Base-by-base conservation (phyloP, 2,329 filamentous ascomycete genomes). In the Lecanosticta acicola region DNA sequence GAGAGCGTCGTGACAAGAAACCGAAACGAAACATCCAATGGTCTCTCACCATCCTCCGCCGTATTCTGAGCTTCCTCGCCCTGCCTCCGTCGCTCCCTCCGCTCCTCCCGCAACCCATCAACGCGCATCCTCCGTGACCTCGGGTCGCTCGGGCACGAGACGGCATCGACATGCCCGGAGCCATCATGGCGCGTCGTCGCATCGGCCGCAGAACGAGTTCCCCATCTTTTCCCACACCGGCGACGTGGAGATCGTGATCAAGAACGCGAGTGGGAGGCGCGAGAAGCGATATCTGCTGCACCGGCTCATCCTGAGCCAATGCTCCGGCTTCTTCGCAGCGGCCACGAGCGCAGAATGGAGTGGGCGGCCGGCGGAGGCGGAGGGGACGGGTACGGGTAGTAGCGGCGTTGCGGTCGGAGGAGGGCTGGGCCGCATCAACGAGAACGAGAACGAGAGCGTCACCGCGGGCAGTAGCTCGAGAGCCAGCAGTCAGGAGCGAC, bases 241-340 rank as follows among this genome's bases (percentile, higher is more conserved):
- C 62, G 90, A 97, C 68, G 88, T 96, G 60, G 91, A 97, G 69
- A 89, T 97, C 52, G 63, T 91, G 45, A 79, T 96, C 59, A 78
- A 52, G 14, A 65, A 54, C 32, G 76, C 61, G 77, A 68, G 80
- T 11, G 78, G 84, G 43, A 76, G 79, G 51, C 80, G 82, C 62
- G 85, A 93, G 68, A 86, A 87, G 63, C 78, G 85, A 50, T 97
- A 96, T 65, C 75, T 96, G 38, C 76, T 97, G 46, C 91, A 97
- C 69, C 78, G 83, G 49, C 78, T 96, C 60, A 95, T 91, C 33
- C 72, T 97, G 56, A 83, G 86, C 24, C 86, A 94, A 67, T 94
- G 86, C 61, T 95, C 89, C 4, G 89, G 88, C 13, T 96, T 95
- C 72, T 97, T 97, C 64, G 87, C 94, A 67, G 85, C 86, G 18